These are phyloP conservation scores for Primulina tabacum DNA, from an alignment of 257 asterid genomes.

Conservation along the genomic window DNA sequence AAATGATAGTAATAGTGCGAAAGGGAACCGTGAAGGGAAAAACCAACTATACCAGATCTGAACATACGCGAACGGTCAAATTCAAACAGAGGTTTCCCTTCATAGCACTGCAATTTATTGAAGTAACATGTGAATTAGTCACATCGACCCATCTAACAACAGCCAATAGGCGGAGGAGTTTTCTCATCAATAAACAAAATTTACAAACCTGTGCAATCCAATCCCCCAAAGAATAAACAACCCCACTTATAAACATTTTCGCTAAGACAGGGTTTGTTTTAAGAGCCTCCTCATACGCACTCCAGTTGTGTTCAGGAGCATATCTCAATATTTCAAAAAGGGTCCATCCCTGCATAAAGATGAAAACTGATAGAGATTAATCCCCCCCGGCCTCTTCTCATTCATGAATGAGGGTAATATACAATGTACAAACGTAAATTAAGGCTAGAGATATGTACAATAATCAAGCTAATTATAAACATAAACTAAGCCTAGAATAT, in stretches of 20 bases:
- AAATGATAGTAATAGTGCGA: conserved; percentile 82
- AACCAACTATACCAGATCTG: conserved; percentile 81
- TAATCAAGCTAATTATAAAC: too few species aligned
- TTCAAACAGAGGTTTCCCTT: conserved; percentile 81
- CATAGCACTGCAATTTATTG: conserved; percentile 54
- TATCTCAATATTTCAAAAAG: conserved; percentile 72
- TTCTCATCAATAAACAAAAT: conserved; percentile 4
- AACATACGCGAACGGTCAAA: conserved; percentile 69
- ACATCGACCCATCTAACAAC: not conserved
- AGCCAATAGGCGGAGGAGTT: not conserved
- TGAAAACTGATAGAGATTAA: not conserved
- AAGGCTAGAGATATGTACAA: too few species aligned
- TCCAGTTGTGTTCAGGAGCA: conserved; percentile 87
- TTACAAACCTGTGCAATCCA: conserved; percentile 86
- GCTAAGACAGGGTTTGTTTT: conserved; percentile 75
- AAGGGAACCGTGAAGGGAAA: conserved; percentile 78
- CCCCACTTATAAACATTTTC: conserved; percentile 86
- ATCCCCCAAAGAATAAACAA: conserved; percentile 75
- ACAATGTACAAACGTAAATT: too few species aligned
- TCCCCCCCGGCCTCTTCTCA: too few species aligned
- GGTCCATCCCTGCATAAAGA: conserved; percentile 73
- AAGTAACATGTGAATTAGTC: not conserved
- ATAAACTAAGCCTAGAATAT: too few species aligned
- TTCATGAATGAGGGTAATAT: too few species aligned
- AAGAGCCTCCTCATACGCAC: conserved; percentile 83